Conservation (phyloP, 2,329 filamentous ascomycete genomes). For the Botryotinia globosa region DNA sequence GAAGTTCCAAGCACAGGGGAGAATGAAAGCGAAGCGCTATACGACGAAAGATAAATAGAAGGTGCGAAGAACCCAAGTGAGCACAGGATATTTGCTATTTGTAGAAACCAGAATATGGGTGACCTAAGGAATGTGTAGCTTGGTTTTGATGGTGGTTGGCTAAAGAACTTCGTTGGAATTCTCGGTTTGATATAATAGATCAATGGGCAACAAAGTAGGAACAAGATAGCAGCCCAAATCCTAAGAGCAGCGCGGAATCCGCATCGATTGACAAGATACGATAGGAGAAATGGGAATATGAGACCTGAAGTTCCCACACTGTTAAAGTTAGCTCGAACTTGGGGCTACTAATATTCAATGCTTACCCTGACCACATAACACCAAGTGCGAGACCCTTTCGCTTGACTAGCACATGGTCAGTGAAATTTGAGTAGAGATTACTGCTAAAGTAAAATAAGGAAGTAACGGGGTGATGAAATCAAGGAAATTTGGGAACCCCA, state of each 20-base stretch:
- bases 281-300: slow-evolving; percentile 41
- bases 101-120: slow-evolving; percentile 48
- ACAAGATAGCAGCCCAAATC: slow-evolving; percentile 41
- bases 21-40: slow-evolving; percentile 44
- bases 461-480: not conserved
- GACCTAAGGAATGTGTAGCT: slow-evolving; percentile 44
- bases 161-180: slow-evolving; percentile 40
- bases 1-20: slow-evolving; percentile 45
- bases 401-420: slow-evolving; percentile 29
- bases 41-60: slow-evolving; percentile 51
- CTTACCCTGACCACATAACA: slow-evolving; percentile 44
- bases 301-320: slow-evolving; percentile 28
- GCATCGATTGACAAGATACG: slow-evolving; percentile 42
- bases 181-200: slow-evolving; percentile 57
- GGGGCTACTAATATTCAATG: not conserved
- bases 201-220: slow-evolving; percentile 45
- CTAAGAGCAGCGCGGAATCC: slow-evolving; percentile 42
- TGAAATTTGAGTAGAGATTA: not conserved
- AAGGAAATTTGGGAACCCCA: not conserved
- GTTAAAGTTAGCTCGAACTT: slow-evolving; percentile 3
- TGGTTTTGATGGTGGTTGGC: slow-evolving; percentile 7
- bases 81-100: slow-evolving; percentile 51
- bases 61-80: slow-evolving; percentile 55
- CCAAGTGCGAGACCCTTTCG: slow-evolving; percentile 50
- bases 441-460: not conserved